phyloP scores from a whole-genome alignment of 805 yeast genomes.

The Candida koratica region DNA sequence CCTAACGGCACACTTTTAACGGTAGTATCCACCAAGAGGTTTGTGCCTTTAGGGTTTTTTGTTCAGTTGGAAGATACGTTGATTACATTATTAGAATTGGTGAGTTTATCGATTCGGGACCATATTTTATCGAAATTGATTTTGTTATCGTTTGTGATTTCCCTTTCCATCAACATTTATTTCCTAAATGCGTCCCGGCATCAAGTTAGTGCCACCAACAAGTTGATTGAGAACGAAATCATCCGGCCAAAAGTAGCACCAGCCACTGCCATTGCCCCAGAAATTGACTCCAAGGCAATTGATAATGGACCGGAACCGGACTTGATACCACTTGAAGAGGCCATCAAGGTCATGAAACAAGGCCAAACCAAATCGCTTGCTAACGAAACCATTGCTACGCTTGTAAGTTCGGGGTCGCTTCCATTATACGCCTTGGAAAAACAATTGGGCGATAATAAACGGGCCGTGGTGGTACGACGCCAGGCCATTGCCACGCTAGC shows the following conservation, averaged over 20 bases:
- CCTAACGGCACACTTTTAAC: slow-evolving; percentile 53
- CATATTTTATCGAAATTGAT: slow-evolving; percentile 74
- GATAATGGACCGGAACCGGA: slow-evolving; percentile 25
- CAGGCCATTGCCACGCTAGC: slow-evolving; percentile 83
- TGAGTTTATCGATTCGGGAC: slow-evolving; percentile 73
- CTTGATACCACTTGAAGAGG: slow-evolving; percentile 57
- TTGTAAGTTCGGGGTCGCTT: slow-evolving; percentile 71
- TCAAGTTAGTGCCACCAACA: slow-evolving; percentile 46
- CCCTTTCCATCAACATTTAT: slow-evolving; percentile 78
- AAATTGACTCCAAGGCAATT: slow-evolving; percentile 18
- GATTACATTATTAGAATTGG: slow-evolving; percentile 45
- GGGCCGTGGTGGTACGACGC: slow-evolving; percentile 94
- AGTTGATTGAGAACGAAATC: slow-evolving; percentile 38
- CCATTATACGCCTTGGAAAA: slow-evolving; percentile 95
- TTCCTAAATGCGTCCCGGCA: slow-evolving; percentile 80
- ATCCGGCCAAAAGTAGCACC: slow-evolving; percentile 28
- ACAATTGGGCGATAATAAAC: slow-evolving; percentile 78
- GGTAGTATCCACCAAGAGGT: slow-evolving; percentile 52
- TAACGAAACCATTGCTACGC: slow-evolving; percentile 68
- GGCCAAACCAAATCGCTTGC: slow-evolving; percentile 66
- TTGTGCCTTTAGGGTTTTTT: slow-evolving; percentile 52
- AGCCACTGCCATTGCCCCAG: not conserved
- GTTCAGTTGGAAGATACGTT: slow-evolving; percentile 62
- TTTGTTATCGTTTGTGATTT: slow-evolving; percentile 65
- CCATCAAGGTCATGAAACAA: slow-evolving; percentile 57